Evolutionary conservation across 306 rosid species (phyloP).

Genomic region (Lathyrus tuberosus): DNA sequence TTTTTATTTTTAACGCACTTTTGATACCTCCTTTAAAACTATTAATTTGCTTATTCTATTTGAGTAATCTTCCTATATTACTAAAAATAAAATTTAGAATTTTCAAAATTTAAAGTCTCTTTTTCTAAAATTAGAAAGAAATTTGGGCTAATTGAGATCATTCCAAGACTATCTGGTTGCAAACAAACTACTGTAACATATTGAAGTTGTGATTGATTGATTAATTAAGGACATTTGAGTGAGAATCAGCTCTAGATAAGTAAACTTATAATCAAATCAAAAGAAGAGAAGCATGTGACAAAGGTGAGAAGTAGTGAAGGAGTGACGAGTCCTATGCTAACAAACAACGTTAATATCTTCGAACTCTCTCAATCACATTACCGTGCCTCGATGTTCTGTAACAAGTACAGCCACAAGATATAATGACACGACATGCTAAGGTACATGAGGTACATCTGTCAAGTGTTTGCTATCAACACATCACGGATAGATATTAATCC

Average conservation of each 20-base stretch:
- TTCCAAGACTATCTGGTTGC: background rate
- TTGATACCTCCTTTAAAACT: too few relatives aligned
- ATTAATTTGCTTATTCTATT: too few relatives aligned
- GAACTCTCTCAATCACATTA: constrained; percentile 45
- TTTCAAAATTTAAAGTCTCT: too few relatives aligned
- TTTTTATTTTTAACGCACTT: too few relatives aligned
- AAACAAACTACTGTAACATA: background rate
- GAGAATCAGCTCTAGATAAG: background rate
- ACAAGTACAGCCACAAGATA: constrained; percentile 6
- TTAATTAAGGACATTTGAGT: background rate
- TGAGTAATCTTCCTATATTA: too few relatives aligned
- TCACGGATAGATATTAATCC: too few relatives aligned
- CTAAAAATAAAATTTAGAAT: too few relatives aligned
- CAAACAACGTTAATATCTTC: constrained; percentile 55
- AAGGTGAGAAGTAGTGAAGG: constrained; percentile 15
- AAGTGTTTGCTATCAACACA: background rate
- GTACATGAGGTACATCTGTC: background rate
- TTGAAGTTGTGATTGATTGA: background rate
- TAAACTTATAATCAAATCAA: background rate
- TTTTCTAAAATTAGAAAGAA: too few relatives aligned
- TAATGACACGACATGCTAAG: constrained; percentile 13
- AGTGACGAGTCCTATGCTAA: constrained; percentile 35
- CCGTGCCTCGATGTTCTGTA: constrained; percentile 34
- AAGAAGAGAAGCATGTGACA: constrained; percentile 18
- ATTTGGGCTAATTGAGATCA: background rate